Percentiles rank a stretch among this genome's conserved stretches.
Conservation (phyloP, 75 land plant species). For the Cryptomeria japonica region DNA sequence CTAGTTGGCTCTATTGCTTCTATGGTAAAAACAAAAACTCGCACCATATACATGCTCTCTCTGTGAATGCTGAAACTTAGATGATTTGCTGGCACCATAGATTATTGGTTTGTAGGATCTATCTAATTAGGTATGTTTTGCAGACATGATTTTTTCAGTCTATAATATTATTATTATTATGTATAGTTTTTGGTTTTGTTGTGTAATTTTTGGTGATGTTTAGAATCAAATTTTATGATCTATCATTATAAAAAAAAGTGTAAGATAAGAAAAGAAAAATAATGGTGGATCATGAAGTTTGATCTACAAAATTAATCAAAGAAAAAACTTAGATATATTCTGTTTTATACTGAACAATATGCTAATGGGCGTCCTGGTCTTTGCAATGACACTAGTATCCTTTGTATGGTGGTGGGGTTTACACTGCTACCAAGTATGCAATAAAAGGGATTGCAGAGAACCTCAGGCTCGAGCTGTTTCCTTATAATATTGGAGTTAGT, state of each 20-base stretch:
- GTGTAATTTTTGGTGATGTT: no score
- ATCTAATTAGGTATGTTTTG: background rate
- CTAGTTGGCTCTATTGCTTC: constrained; percentile 14
- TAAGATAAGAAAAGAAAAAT: no score
- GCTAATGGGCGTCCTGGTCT: background rate
- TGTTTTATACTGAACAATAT: no score
- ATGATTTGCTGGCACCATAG: background rate
- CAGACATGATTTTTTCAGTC: no score
- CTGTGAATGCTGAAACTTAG: background rate
- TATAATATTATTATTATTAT: no score
- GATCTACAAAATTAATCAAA: no score
- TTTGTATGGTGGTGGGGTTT: constrained; percentile 4
- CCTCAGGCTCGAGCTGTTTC: constrained; percentile 29
- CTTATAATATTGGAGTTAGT: constrained; percentile 29
- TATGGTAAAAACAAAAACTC: background rate
- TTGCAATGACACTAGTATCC: background rate
- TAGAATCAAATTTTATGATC: no score
- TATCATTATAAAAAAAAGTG: no score
- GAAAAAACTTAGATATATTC: no score
- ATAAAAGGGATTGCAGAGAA: constrained; percentile 28
- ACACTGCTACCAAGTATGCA: constrained; percentile 37
- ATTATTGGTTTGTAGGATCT: background rate
- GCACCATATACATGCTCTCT: no score
- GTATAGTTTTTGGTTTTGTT: no score
- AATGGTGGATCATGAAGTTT: no score